These are phyloP conservation scores for Phascolomyces articulosus DNA, from an alignment of 371 early-diverging fungal species.

Conservation along the genomic window DNA sequence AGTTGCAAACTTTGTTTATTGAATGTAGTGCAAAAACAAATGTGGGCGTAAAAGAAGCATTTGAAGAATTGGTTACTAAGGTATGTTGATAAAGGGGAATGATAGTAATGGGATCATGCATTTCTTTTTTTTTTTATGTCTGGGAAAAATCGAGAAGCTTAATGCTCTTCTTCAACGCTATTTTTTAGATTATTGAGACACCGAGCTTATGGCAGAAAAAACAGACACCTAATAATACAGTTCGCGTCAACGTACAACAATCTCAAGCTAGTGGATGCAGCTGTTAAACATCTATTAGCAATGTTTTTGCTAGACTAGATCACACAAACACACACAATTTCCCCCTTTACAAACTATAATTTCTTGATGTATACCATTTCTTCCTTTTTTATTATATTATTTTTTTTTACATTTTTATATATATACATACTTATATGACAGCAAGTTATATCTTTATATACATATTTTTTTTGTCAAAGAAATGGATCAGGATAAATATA, in stretches of 20 bases:
- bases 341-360: neutral
- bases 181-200: slow-evolving; percentile 74
- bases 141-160: no score
- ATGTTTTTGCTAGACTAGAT: no score
- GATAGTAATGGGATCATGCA: neutral
- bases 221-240: slow-evolving; percentile 26
- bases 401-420: neutral
- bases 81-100: slow-evolving; percentile 32
- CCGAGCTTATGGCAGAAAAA: slow-evolving; percentile 79
- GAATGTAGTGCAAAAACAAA: slow-evolving; percentile 96
- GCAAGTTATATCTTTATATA: no score
- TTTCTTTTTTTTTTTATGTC: no score
- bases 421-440: no score
- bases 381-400: neutral
- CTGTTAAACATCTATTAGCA: neutral
- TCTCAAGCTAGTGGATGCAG: slow-evolving; percentile 7
- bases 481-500: no score
- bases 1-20: slow-evolving; percentile 87
- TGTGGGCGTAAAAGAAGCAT: slow-evolving; percentile 84
- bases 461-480: no score
- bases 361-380: slow-evolving; percentile 1
- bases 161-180: neutral
- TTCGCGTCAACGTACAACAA: neutral
- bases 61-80: slow-evolving; percentile 89
- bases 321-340: no score